Evolutionary conservation across 2,329 filamentous ascomycete genomes (phyloP), one percentile per base, ranked within the genome.

Genomic region (Sporothrix luriei): DNA sequence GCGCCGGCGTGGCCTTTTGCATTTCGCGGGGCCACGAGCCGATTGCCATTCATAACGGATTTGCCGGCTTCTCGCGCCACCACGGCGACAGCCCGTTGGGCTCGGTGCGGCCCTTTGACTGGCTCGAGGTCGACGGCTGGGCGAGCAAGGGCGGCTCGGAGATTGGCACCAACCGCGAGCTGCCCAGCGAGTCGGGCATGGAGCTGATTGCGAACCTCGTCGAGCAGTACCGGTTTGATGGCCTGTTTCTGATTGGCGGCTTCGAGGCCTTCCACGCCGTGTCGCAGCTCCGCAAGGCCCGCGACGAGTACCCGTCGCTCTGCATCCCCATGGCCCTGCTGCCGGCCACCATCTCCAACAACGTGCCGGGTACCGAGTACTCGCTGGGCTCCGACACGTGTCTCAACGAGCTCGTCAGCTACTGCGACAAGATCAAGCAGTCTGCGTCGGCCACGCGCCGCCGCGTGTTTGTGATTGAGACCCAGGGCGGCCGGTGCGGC

Each of bases 311-410:
- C 80, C 89, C 92, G 13, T 90, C 91, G 1, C 91, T 99, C 77
- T 93, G 92, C 79, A 97, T 99, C 73, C 95, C 95, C 24, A 92
- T 98, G 85, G 87, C 91, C 68, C 86, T 97, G 54, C 85, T 99
- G 33, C 95, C 95, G 0, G 95, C 95, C n/a, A 99, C 95, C 11
- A 94, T 99, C 75, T 97, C 93, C 74, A 99, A 99, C 85, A 99
- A 99, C 78, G 95, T 99, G 4, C 95, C 95, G 0, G 95, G 95
- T 51, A 97, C 94, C 0, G 95, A 99, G 80, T 98, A 97, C 83
- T 97, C 93, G 1, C 88, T 99, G 59, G 95, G 95, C 55, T 97
- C 93, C 43, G 95, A 99, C 77, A 99, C 95, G 1, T 98, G 95
- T 77, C 83, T 99, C 72, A 99, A 99, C 81, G 93, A 97, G 69